Evolutionary conservation across 1,284 basidiomycete genomes (phyloP), one percentile per base, ranked within the genome.

Genomic region (Flammula alnicola): DNA sequence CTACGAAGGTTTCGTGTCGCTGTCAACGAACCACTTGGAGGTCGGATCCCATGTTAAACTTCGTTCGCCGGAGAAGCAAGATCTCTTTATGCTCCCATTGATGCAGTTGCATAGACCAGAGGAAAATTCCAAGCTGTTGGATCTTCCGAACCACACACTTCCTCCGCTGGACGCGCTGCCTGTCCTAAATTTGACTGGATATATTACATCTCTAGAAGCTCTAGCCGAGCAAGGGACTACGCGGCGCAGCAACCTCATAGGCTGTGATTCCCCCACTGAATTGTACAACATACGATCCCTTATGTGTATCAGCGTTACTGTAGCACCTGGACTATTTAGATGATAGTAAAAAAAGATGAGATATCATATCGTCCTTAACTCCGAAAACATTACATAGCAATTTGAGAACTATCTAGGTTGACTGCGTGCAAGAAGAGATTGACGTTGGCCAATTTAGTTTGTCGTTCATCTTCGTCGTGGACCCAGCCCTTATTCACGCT

Each of bases 21-120:
- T 93, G 7, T 92, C 90, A 49, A 93, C 90, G 16, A 93, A 93
- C 63, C 91, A 92, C 61, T 75, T 93, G 36, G 91, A 93, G 70
- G 74, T 83, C 9, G 91, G 91, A 8, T 82, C 84, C 27, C 91
- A 93, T 61, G 88, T 93, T 32, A 81, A 80, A 60, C 72, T 75
- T 25, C 69, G 76, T 30, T 79, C 84, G 5, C 66, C 64, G 54
- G 79, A 79, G 59, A 88, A 86, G 68, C 79, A 81, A 60, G 73
- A 72, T 10, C 62, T 83, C 36, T 93, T 91, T 68, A 68, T 76
- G 27, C 70, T 91, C 11, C 88, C 90, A 11, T 65, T 93, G 49
- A 82, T 93, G 80, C 61, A 58, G 12, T 66, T 84, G 9, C 65
- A 69, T 12, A 54, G 43, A 32, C 55, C 42, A 16, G 57, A 26